Conservation (phyloP, 108 stramenopile genomes). For the Chaetoceros tenuissimus region DNA sequence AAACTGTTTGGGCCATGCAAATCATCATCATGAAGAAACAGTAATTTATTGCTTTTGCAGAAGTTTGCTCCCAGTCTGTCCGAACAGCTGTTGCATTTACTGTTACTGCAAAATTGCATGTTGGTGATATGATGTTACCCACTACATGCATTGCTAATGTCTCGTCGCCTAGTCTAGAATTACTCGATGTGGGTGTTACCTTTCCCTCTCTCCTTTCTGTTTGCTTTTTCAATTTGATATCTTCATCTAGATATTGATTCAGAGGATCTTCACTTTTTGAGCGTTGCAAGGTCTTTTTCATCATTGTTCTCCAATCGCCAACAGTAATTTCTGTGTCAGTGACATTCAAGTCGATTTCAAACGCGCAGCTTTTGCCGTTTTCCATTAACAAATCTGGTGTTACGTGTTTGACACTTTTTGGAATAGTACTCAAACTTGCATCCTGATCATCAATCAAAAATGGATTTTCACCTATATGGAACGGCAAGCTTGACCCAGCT, state of each 20-base stretch:
- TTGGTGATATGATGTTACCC: conserved; percentile 55
- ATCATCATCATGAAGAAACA: conserved; percentile 85
- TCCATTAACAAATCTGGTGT: conserved; percentile 38
- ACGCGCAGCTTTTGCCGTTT: conserved; percentile 70
- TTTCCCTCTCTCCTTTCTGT: background rate
- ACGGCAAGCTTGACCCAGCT: background rate
- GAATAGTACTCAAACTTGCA: conserved; percentile 30
- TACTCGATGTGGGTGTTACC: too few species aligned
- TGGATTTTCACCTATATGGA: conserved; percentile 43
- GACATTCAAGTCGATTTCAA: conserved; percentile 64
- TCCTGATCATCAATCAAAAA: conserved; percentile 56
- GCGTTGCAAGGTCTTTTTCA: conserved; percentile 17
- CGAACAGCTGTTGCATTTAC: conserved; percentile 77
- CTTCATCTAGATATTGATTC: background rate
- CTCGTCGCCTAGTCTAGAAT: background rate
- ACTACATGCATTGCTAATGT: conserved; percentile 44
- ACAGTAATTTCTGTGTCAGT: conserved; percentile 53
- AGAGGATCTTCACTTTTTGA: background rate
- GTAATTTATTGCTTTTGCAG: conserved; percentile 85
- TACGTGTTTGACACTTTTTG: conserved; percentile 26
- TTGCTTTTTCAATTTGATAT: background rate
- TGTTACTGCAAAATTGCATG: conserved; percentile 61
- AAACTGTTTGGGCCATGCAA: conserved; percentile 80
- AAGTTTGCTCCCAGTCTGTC: conserved; percentile 78
- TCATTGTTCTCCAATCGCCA: conserved; percentile 51